Evolutionary conservation across 441 rosid species (phyloP).

Genomic region (Breynia disticha): DNA sequence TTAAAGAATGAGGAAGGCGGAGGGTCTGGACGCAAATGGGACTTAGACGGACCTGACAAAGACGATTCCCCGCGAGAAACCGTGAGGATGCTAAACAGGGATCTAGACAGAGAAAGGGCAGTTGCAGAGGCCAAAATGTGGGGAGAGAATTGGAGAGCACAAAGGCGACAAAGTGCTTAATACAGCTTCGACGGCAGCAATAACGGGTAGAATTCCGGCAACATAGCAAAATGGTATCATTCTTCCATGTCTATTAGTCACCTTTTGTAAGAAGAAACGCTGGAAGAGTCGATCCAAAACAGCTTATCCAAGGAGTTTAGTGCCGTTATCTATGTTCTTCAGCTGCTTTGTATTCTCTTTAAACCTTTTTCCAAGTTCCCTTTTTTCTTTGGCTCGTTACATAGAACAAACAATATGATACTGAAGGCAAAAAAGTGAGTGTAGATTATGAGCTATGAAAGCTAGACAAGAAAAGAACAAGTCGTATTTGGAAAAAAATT

Average conservation of each 20-base stretch:
- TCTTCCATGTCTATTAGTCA: neutral
- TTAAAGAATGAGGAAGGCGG: slow-evolving; percentile 49
- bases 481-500: slow-evolving; percentile 23
- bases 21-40: slow-evolving; percentile 58
- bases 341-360: neutral
- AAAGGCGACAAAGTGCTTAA: slow-evolving; percentile 67
- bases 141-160: slow-evolving; percentile 93
- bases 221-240: slow-evolving; percentile 1
- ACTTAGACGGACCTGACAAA: slow-evolving; percentile 71
- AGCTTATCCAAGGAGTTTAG: slow-evolving; percentile 9
- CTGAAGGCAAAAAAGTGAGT: slow-evolving; percentile 15
- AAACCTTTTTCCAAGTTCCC: slow-evolving; percentile 1
- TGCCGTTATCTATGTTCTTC: neutral
- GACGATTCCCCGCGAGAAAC: slow-evolving; percentile 84
- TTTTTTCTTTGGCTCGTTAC: slow-evolving; percentile 11
- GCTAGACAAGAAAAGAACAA: slow-evolving; percentile 19
- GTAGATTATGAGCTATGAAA: slow-evolving; percentile 31
- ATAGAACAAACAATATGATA: slow-evolving; percentile 17
- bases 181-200: slow-evolving; percentile 70
- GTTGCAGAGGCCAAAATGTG: slow-evolving; percentile 98
- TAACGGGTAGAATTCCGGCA: slow-evolving; percentile 26
- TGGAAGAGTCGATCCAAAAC: slow-evolving; percentile 9
- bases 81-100: slow-evolving; percentile 52
- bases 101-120: slow-evolving; percentile 74
- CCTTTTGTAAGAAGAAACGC: slow-evolving; percentile 9